A percentile compares a stretch with the other conserved stretches of the same genome.
Conservation (phyloP, 2,329 filamentous ascomycete species). For the Hypoxylon sp. region DNA sequence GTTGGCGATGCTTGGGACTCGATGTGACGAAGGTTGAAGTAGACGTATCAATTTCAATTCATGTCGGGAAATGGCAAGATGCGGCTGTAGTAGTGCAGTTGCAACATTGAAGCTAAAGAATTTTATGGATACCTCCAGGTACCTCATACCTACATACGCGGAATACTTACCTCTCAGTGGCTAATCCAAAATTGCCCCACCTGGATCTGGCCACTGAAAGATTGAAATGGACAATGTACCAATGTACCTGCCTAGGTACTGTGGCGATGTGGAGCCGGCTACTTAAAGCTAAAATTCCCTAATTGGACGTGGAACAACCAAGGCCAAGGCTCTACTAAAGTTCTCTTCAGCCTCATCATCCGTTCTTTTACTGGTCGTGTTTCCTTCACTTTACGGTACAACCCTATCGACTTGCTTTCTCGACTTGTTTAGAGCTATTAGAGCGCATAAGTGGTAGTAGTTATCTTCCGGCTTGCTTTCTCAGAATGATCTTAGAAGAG, state of each 20-base stretch:
- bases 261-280: slow-evolving; percentile 7
- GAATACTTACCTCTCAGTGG: not conserved
- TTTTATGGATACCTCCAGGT: slow-evolving; percentile 27
- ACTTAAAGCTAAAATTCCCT: slow-evolving; percentile 10
- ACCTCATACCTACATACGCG: too few relatives aligned
- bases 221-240: too few relatives aligned
- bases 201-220: not conserved
- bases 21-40: slow-evolving; percentile 13
- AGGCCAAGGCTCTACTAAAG: slow-evolving; percentile 29
- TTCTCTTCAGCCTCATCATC: slow-evolving; percentile 46
- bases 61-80: not conserved
- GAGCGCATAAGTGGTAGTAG: not conserved
- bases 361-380: not conserved
- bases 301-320: slow-evolving; percentile 34
- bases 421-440: not conserved
- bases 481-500: slow-evolving; percentile 85
- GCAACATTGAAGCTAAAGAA: slow-evolving; percentile 14
- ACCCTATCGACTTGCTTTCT: not conserved
- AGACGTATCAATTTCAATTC: slow-evolving; percentile 25
- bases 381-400: not conserved
- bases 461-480: not conserved
- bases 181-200: not conserved
- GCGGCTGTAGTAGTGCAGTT: not conserved
- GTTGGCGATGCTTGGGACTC: not conserved
- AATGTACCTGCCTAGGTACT: slow-evolving; percentile 18